Conservation (phyloP, 352 stramenopile species). For the Thalassiosira hispida region DNA sequence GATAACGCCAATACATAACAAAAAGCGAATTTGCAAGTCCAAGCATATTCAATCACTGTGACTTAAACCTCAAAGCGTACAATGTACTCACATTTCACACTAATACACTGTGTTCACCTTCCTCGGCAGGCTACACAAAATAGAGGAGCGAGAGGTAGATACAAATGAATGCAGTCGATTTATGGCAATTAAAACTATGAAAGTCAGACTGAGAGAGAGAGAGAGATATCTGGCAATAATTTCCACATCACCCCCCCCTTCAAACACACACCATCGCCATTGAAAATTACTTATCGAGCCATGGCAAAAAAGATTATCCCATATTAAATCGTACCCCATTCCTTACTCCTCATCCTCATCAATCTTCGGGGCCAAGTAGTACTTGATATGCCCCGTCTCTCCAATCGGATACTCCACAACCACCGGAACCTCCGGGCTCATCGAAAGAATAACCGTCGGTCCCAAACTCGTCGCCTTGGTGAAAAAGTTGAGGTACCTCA, state of each 20-base stretch:
- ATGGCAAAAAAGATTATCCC: neutral
- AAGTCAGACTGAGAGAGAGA: constrained; percentile 20
- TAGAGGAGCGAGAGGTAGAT: neutral
- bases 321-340: neutral
- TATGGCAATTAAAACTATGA: constrained; percentile 35
- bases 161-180: constrained; percentile 20
- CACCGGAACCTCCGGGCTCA: constrained; percentile 97
- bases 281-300: constrained; percentile 1
- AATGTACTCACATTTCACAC: no score
- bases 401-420: constrained; percentile 99
- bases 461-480: constrained; percentile 97
- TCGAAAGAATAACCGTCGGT: constrained; percentile 94
- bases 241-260: neutral
- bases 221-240: constrained; percentile 2
- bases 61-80: no score
- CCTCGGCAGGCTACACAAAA: no score
- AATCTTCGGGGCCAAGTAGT: constrained; percentile 99
- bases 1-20: no score
- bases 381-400: constrained; percentile 96
- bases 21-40: no score
- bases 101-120: no score
- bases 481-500: constrained; percentile 99
- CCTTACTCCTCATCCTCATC: constrained; percentile 90
- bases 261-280: constrained; percentile 14
- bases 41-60: no score